Evolutionary conservation across 23 red algal genomes (phyloP).

Genomic region (Gracilaria domingensis): DNA sequence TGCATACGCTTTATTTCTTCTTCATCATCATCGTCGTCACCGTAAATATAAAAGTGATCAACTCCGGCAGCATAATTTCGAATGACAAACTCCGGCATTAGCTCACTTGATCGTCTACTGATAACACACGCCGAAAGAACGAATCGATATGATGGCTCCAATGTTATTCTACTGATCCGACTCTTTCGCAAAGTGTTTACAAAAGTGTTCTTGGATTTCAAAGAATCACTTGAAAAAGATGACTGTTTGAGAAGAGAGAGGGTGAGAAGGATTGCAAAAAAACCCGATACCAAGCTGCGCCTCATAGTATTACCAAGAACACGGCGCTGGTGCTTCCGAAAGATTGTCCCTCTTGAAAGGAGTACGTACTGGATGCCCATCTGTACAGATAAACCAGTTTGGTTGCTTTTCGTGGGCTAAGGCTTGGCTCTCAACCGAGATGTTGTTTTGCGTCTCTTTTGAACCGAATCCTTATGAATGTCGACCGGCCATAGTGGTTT

Average conservation of each 20-base stretch:
- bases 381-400: too few species aligned
- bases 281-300: background rate
- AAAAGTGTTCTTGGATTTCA: background rate
- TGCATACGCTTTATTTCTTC: constrained; percentile 16
- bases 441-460: too few species aligned
- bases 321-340: background rate
- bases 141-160: constrained; percentile 3
- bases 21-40: constrained; percentile 33
- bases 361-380: background rate
- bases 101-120: constrained; percentile 41
- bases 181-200: background rate
- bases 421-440: too few species aligned
- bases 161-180: background rate
- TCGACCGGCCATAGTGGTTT: too few species aligned
- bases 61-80: constrained; percentile 68
- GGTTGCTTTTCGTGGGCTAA: too few species aligned
- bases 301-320: background rate
- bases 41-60: constrained; percentile 67
- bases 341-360: background rate
- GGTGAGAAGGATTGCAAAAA: background rate
- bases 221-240: background rate
- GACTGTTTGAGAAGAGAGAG: background rate
- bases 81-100: constrained; percentile 59
- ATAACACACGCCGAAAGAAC: constrained; percentile 67
- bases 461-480: too few species aligned